Base-by-base conservation (phyloP, 371 early-diverging fungal genomes). In the Dichotomocladium elegans region DNA sequence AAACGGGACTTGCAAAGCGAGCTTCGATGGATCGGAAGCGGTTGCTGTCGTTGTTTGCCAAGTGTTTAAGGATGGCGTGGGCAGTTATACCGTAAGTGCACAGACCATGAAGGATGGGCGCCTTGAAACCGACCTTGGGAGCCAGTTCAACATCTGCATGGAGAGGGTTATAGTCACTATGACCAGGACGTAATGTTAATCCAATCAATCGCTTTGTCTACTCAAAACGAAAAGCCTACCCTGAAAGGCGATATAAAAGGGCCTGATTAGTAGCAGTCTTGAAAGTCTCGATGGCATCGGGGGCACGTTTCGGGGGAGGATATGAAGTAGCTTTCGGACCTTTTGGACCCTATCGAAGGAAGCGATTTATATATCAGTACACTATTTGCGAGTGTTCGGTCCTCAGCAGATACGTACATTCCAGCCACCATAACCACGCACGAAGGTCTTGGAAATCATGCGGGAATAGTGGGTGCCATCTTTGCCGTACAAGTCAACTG, bases 81-180 rank as follows among this genome's bases (percentile, higher is more conserved):
- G 77, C 82, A 54, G 83, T 73, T 40, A 72, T 69, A 40, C 88
- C 88, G 51, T 81, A 84, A 8, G 87, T 78, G 75, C 84, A 85
- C 27, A 89, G 78, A 31, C 87, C 87, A 56, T 87, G 84, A n/a
- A 89, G 66, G 60, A 89, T 85, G 34, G 87, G 85, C 27, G 75
- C 77, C 30, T 83, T 78, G 72, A 89, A 87, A 12, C 90, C 88
- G 33, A 88, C 71, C 14, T 50, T 58, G 31, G 80, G 83, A 6
- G 86, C 83, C 51, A 88, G 66, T 14, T 61, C 66, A 7, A 81
- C 78, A 59, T 88, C 90, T 24, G 71, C 71, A 62, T 89, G 90
- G 49, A 88, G 71, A 3, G 87, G 87, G 66, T 88, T 88, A 59
- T 83, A 88, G 56, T 88, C 88, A 24, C 53, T 47, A 29, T 8